Evolutionary conservation across 1,284 basidiomycete species (phyloP), one percentile per base, ranked within the genome.

Genomic region (Chondrostereum purpureum): DNA sequence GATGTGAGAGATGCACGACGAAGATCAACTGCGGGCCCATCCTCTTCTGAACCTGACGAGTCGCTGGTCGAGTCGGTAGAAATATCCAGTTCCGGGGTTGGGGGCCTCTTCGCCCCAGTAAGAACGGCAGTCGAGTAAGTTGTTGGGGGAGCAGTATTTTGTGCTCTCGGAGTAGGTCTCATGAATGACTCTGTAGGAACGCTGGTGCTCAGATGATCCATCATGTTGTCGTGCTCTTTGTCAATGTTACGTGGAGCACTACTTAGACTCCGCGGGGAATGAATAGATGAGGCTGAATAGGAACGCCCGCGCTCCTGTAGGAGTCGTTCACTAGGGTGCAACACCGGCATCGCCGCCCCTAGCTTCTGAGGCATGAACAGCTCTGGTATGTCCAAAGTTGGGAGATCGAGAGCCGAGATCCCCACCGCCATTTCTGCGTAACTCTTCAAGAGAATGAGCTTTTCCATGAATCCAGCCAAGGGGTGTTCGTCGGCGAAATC

Each of bases 401-500:
- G 68, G 4, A 70, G 58, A 27, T 65, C 57, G 13, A 75, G 63
- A 44, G 61, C 64, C 50, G 63, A 59, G 39, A 77, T 58, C 53
- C 75, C 69, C 35, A 55, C 52, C 2, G 73, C 74, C 10, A 77
- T 56, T 39, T 70, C 65, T 45, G 61, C 59, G 53, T 77, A 76
- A 4, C 74, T 71, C 48, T 72, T 69, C 20, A 78, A 59, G 20
- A 79, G 62, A n/a, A 73, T 62, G 21, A 80, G 50, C 55, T 78
- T 78, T 40, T 70, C 58, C 16, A 70, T 51, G 10, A 70, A 58
- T 24, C 73, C 73, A 56, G 75, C 73, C n/a, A n/a, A n/a, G n/a
- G n/a, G n/a, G n/a, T n/a, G n/a, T n/a, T n/a, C n/a, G n/a, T n/a
- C n/a, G n/a, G n/a, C n/a, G n/a, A n/a, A n/a, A n/a, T n/a, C n/a